Percentiles rank a stretch among this genome's conserved stretches.
phyloP scores from a whole-genome alignment of 768 basidiomycete genomes.

The Calocybe gangraenosa region DNA sequence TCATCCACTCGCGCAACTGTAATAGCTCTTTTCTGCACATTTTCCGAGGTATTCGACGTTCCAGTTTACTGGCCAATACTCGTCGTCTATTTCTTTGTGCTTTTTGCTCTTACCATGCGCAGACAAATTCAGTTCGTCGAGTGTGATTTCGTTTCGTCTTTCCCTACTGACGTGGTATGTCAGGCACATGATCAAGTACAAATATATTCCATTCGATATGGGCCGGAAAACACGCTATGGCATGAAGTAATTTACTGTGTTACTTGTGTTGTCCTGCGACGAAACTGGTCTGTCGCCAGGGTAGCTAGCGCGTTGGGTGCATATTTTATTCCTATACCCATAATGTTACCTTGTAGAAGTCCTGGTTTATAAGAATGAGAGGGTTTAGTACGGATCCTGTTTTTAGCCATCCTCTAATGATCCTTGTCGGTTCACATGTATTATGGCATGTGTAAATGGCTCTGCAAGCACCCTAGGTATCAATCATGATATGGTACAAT shows the following conservation, averaged over 20 bases:
- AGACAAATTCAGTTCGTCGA: slow-evolving; percentile 86
- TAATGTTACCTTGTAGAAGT: slow-evolving; percentile 15
- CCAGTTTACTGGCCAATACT: slow-evolving; percentile 99
- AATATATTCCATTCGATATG: slow-evolving; percentile 93
- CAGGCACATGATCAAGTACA: slow-evolving; percentile 99
- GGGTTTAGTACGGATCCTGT: too few relatives aligned
- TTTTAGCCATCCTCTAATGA: too few relatives aligned
- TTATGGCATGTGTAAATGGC: too few relatives aligned
- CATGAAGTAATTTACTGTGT: slow-evolving; percentile 32
- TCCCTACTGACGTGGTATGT: not conserved
- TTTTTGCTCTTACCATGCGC: slow-evolving; percentile 94
- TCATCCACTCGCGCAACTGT: slow-evolving; percentile 87
- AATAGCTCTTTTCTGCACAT: slow-evolving; percentile 74
- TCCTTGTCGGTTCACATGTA: too few relatives aligned
- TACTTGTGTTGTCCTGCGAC: not conserved
- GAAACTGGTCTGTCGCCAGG: not conserved
- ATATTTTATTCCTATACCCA: slow-evolving; percentile 17
- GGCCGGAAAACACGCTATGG: slow-evolving; percentile 88
- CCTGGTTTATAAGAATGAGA: too few relatives aligned
- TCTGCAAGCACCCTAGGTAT: too few relatives aligned
- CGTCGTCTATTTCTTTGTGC: slow-evolving; percentile 92
- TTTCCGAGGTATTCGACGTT: slow-evolving; percentile 86
- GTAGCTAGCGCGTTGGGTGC: slow-evolving; percentile 1
- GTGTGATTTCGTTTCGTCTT: slow-evolving; percentile 1
- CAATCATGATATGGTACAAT: too few relatives aligned